Percentiles rank a stretch among this genome's conserved stretches.
Conservation (phyloP, 2,329 filamentous ascomycete species). For the Arthrocladium fulminans region DNA sequence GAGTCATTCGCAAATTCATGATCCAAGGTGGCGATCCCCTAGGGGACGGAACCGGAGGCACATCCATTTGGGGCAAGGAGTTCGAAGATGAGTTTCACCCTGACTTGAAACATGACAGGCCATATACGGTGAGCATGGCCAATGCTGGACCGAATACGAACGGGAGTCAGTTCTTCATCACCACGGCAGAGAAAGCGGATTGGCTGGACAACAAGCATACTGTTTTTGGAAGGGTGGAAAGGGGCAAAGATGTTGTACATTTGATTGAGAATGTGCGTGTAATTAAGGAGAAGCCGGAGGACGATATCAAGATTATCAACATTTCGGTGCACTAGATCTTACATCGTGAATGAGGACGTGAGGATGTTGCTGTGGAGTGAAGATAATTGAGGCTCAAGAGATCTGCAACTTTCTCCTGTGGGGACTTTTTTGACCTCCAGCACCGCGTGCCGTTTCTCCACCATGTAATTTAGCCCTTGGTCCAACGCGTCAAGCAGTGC, state of each 20-base stretch:
- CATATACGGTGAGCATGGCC: conserved; percentile 95
- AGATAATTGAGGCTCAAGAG: background rate
- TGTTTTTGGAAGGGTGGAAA: conserved; percentile 82
- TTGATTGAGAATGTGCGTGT: conserved; percentile 88
- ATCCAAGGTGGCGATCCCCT: conserved; percentile 81
- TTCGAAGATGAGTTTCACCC: conserved; percentile 86
- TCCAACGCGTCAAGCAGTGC: conserved; percentile 3
- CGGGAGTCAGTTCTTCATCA: conserved; percentile 91
- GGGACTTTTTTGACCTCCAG: background rate
- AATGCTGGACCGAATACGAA: conserved; percentile 95
- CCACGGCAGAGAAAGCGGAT: conserved; percentile 75
- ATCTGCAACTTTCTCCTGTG: background rate
- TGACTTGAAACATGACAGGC: conserved; percentile 83
- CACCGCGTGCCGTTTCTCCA: conserved; percentile 5
- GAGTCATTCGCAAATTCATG: conserved; percentile 98
- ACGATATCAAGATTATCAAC: conserved; percentile 95
- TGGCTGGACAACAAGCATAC: conserved; percentile 97
- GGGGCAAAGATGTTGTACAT: conserved; percentile 88
- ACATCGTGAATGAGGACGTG: background rate
- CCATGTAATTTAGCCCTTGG: conserved; percentile 1
- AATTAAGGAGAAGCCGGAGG: conserved; percentile 85
- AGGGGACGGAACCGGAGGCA: conserved; percentile 80
- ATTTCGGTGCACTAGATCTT: conserved; percentile 43
- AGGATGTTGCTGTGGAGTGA: conserved; percentile 1
- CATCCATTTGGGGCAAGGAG: conserved; percentile 85